phyloP scores from a whole-genome alignment of 2,329 filamentous ascomycete genomes.

The Chaetothyriales sp. region DNA sequence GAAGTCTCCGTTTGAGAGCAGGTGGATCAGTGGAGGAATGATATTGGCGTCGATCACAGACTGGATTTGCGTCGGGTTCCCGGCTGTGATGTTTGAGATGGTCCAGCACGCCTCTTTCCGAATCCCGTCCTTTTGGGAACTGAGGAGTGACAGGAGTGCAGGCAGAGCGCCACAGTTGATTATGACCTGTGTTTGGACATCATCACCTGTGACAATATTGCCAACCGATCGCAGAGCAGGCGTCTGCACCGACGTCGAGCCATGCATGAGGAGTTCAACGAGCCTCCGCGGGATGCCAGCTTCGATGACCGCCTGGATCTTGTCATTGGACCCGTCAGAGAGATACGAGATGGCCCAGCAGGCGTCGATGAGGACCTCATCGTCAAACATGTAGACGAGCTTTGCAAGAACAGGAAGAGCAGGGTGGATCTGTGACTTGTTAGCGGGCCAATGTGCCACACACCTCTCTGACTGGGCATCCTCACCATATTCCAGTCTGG shows the following conservation, averaged over 20 bases:
- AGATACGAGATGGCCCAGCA: constrained; percentile 99
- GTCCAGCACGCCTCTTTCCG: constrained; percentile 99
- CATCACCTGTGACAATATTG: constrained; percentile 97
- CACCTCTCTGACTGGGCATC: constrained; percentile 20
- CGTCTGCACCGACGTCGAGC: constrained; percentile 94
- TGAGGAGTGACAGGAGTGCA: constrained; percentile 81
- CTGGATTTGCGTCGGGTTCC: constrained; percentile 96
- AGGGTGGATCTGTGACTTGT: constrained; percentile 60
- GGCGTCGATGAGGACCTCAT: constrained; percentile 95
- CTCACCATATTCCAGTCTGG: constrained; percentile 92
- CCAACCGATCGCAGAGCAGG: constrained; percentile 92
- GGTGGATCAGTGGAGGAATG: constrained; percentile 87
- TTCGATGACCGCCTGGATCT: constrained; percentile 98
- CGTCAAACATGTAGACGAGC: constrained; percentile 94
- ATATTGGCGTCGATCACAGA: constrained; percentile 93
- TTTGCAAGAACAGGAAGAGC: constrained; percentile 91
- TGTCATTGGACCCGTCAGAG: constrained; percentile 95
- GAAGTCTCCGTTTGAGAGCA: constrained; percentile 90
- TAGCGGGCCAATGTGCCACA: constrained; percentile 17
- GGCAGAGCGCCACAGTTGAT: constrained; percentile 94
- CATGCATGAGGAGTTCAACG: constrained; percentile 94
- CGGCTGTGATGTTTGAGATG: constrained; percentile 96
- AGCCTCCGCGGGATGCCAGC: constrained; percentile 91
- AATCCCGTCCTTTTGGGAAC: constrained; percentile 96
- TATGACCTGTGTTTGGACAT: constrained; percentile 97